Evolutionary conservation across 441 rosid genomes (phyloP).

Genomic region (Arabidopsis hybrid): DNA sequence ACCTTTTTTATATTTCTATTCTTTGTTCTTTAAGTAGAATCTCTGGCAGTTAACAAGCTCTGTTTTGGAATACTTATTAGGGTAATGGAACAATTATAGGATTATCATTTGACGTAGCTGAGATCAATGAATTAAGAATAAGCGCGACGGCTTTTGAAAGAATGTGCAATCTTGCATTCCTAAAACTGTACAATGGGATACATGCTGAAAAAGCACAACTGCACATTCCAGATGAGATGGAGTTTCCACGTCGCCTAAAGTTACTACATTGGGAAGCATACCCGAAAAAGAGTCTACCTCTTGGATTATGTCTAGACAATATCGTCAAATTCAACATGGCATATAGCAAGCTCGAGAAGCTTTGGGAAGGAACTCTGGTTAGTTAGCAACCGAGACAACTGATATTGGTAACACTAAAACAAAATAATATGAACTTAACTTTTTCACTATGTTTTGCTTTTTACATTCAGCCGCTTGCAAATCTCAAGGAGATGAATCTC

Average conservation of each 20-base stretch:
- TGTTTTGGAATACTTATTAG: background rate
- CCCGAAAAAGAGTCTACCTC: constrained; percentile 25
- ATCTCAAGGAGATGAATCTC: background rate
- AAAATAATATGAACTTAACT: background rate
- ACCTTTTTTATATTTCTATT: background rate
- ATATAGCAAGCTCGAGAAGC: constrained; percentile 24
- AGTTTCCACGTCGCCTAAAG: constrained; percentile 32
- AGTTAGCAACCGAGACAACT: background rate
- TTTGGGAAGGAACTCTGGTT: constrained; percentile 46
- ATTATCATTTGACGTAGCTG: background rate
- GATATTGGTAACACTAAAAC: background rate
- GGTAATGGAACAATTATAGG: background rate
- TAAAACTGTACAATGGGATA: background rate
- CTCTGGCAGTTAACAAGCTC: background rate
- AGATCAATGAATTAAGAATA: background rate
- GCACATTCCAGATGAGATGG: constrained; percentile 14
- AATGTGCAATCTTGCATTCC: constrained; percentile 43
- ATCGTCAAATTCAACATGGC: constrained; percentile 29
- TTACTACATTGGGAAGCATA: constrained; percentile 41
- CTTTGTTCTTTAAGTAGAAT: background rate
- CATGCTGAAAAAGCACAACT: background rate
- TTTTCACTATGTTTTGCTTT: background rate
- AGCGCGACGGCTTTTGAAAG: constrained; percentile 23
- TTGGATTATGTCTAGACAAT: background rate
- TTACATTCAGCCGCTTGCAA: background rate